Base-by-base conservation (phyloP, 2,329 filamentous ascomycete genomes). In the Botryosphaeria agaves region DNA sequence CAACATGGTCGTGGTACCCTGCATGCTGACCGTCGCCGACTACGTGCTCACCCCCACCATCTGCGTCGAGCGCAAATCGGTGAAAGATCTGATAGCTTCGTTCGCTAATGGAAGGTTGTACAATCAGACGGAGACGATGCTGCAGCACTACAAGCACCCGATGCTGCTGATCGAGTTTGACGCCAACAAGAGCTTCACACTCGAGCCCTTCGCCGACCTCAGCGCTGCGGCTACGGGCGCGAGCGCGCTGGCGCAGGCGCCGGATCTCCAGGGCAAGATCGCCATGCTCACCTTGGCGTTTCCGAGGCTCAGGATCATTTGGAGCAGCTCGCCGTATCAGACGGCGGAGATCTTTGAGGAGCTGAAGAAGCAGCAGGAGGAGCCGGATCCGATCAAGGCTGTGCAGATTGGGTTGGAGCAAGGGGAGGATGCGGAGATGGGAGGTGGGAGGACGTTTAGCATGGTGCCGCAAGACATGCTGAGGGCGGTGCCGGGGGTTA, bases 151-250 rank as follows among this genome's bases (percentile, higher is more conserved):
- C 68, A 78, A 78, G 46, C 74, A 57, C 40, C 78, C 84, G 0
- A 81, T 95, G 70, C 72, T 98, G 5, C 70, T 98, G 26, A 95
- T 98, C 46, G 89, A 98, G 53, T 98, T 98, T 51, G 85, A 94
- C 50, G 80, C 92, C 49, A 87, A 92, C 59, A 94, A 92, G 52
- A 87, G 82, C 3, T 98, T 98, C 53, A 95, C 85, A 1, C 73
- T 98, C 11, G 89, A 65, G 31, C 61, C 61, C 0, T 66, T 66
- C 35, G 54, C 59, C 1, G 62, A 66, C 36, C 49, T 62, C 26
- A 46, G 70, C n/a, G 71, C 66, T 32, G 52, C 75, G 7, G 65
- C 60, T 33, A 70, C 76, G 36, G 66, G 78, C 29, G 71, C 72
- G 31, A 66, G 76, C 0, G 61, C 63, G 28, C 54, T 64, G 15